Base-by-base conservation (phyloP, 805 yeast species). In the Jamesozyma hellenica region DNA sequence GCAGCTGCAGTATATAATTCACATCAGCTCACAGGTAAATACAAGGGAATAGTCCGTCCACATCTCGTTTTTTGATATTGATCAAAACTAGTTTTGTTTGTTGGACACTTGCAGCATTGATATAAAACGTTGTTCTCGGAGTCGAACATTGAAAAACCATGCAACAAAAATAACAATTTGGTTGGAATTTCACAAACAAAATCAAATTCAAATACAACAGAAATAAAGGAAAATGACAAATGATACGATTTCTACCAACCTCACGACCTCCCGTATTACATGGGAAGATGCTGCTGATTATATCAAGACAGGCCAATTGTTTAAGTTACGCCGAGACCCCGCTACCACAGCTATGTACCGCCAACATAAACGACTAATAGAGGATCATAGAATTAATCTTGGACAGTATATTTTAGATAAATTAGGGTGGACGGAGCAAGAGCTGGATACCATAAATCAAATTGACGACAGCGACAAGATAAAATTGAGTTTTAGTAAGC, bases 321-420 rank as follows among this genome's bases (percentile, higher is more conserved):
- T 70, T 28, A 50, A 53, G 19, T 61, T 79, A 38, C 72, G 74
- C 34, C 63, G 88, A 46, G 67, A 75, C 4, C 55, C 58, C 12
- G 60, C 51, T 19, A 66, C 62, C 27, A 63, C 74, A n/a, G 56
- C 60, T 3, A 51, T 52, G 38, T 80, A 81, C 49, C 53, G 58
- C 10, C 50, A 48, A 7, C 77, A 73, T 52, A 77, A 77, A 49
- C 48, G 51, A 10, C 40, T 52, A 10, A 57, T 79, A 16, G 49
- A 51, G 21, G 44, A 47, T 0, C 39, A 58, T 4, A 56, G 65
- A 10, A 52, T 67, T 2, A 62, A 71, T 12, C 64, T 79, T 17
- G 69, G 69, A 40, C 68, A 74, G 33, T 70, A 68, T 48, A 57
- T 81, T 19, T 50, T 79, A 33, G 55, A 63, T 29, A 69, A 74